A percentile compares a stretch with the other conserved stretches of the same genome.
phyloP scores from a whole-genome alignment of 345 rosid genomes.

The Brassica carinata region DNA sequence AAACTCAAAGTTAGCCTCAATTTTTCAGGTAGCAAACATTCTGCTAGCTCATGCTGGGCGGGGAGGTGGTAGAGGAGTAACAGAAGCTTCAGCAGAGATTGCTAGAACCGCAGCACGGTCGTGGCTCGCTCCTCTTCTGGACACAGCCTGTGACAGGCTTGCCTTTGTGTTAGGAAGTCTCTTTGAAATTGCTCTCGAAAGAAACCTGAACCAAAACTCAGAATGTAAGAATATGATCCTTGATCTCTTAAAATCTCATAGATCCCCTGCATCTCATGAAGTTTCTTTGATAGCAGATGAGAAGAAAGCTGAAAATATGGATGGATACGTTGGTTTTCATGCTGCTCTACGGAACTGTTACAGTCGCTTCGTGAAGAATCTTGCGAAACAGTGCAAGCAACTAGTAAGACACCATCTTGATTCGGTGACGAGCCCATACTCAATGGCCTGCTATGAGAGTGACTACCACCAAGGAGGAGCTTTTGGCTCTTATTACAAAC shows the following conservation, averaged over 20 bases:
- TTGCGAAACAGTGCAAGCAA: conserved; percentile 87
- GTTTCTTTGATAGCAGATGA: conserved; percentile 50
- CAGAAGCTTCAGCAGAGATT: conserved; percentile 96
- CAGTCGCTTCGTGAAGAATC: conserved; percentile 68
- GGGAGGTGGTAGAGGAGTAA: conserved; percentile 83
- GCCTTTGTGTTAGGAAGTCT: conserved; percentile 86
- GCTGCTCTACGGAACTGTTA: conserved; percentile 83
- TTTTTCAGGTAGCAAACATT: conserved; percentile 85
- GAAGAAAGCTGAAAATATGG: conserved; percentile 68
- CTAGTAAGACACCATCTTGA: conserved; percentile 90
- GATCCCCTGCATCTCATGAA: background rate
- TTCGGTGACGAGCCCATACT: conserved; percentile 94
- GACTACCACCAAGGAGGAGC: conserved; percentile 58
- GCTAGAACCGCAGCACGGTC: conserved; percentile 94
- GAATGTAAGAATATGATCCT: conserved; percentile 61
- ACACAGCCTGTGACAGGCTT: conserved; percentile 91
- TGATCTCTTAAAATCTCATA: background rate
- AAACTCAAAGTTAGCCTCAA: conserved; percentile 8
- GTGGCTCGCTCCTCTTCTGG: conserved; percentile 98
- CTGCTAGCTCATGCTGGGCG: conserved; percentile 92
- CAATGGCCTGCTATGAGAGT: conserved; percentile 85
- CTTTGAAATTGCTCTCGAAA: conserved; percentile 87
- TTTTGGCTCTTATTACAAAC: conserved; percentile 53
- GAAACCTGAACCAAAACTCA: conserved; percentile 61
- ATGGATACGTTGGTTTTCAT: conserved; percentile 85